These are phyloP conservation scores for Lactarius pseudohatsudake DNA, from an alignment of 768 basidiomycete genomes.

Conservation along the genomic window DNA sequence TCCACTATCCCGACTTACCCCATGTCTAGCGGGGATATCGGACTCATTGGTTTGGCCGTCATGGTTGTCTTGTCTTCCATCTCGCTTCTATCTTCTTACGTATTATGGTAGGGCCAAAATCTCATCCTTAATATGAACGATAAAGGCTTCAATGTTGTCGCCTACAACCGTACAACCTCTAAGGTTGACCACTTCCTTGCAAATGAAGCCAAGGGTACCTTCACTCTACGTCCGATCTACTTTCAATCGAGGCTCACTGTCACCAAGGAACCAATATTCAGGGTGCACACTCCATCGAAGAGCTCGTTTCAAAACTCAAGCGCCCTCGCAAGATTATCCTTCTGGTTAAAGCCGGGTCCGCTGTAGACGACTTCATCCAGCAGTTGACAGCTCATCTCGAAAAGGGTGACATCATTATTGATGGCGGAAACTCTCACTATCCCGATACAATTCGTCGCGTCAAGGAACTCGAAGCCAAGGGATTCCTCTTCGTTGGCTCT, in stretches of 20 bases:
- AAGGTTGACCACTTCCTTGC: slow-evolving; percentile 96
- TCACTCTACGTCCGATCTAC: slow-evolving; percentile 34
- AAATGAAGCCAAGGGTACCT: slow-evolving; percentile 94
- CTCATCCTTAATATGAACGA: slow-evolving; percentile 99
- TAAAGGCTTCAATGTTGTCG: slow-evolving; percentile 97
- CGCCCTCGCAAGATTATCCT: slow-evolving; percentile 95
- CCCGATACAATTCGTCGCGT: slow-evolving; percentile 96
- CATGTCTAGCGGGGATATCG: slow-evolving; percentile 82
- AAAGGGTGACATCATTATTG: slow-evolving; percentile 97
- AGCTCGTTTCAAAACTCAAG: slow-evolving; percentile 91
- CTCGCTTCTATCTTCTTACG: slow-evolving; percentile 28
- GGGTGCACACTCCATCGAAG: slow-evolving; percentile 91
- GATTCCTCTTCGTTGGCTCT: slow-evolving; percentile 94
- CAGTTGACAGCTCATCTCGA: slow-evolving; percentile 90
- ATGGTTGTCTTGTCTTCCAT: slow-evolving; percentile 58
- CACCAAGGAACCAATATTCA: slow-evolving; percentile 85
- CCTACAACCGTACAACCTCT: slow-evolving; percentile 94
- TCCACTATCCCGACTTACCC: slow-evolving; percentile 29
- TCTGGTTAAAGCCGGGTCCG: slow-evolving; percentile 95
- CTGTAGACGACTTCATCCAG: slow-evolving; percentile 93
- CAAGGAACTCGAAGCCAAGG: slow-evolving; percentile 90
- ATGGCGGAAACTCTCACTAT: slow-evolving; percentile 99
- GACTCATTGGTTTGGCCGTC: slow-evolving; percentile 97
- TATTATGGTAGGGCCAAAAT: slow-evolving; percentile 77
- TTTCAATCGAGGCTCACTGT: slow-evolving; percentile 26